phyloP scores from a whole-genome alignment of 306 rosid genomes.

The Fragaria ananassa region DNA sequence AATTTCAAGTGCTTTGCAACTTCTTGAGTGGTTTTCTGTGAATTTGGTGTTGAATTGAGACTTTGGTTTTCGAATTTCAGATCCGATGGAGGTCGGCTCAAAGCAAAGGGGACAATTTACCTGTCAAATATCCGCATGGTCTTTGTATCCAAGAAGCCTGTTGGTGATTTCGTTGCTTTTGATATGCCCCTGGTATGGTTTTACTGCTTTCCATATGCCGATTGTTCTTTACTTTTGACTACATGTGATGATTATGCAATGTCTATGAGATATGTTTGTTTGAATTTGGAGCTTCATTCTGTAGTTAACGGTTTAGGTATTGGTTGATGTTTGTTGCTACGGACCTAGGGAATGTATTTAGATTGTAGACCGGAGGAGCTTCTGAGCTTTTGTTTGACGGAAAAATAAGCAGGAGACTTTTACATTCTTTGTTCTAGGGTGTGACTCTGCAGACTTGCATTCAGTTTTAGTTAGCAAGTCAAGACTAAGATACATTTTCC shows the following conservation, averaged over 20 bases:
- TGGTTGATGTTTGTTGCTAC: neutral
- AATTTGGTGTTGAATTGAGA: neutral
- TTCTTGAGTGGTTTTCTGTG: neutral
- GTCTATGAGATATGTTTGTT: neutral
- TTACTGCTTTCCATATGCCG: neutral
- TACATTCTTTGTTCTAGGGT: neutral
- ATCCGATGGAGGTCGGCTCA: constrained; percentile 55
- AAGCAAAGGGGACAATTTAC: constrained; percentile 82
- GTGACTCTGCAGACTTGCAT: neutral
- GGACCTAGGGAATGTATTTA: neutral
- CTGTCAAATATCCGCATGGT: constrained; percentile 90
- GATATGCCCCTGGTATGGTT: constrained; percentile 84
- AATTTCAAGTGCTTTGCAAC: neutral
- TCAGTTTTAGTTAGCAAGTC: neutral
- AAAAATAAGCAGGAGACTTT: neutral
- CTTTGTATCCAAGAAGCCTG: constrained; percentile 66
- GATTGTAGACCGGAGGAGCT: neutral
- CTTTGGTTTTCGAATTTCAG: constrained; percentile 27
- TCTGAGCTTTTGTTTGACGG: neutral
- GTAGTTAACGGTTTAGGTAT: neutral
- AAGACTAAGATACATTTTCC: neutral
- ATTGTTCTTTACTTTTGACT: neutral
- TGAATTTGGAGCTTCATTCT: neutral
- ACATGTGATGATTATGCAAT: neutral
- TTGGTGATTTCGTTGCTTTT: constrained; percentile 58